Conservation (phyloP, 2,329 filamentous ascomycete genomes). For the Corynespora cassiicola region DNA sequence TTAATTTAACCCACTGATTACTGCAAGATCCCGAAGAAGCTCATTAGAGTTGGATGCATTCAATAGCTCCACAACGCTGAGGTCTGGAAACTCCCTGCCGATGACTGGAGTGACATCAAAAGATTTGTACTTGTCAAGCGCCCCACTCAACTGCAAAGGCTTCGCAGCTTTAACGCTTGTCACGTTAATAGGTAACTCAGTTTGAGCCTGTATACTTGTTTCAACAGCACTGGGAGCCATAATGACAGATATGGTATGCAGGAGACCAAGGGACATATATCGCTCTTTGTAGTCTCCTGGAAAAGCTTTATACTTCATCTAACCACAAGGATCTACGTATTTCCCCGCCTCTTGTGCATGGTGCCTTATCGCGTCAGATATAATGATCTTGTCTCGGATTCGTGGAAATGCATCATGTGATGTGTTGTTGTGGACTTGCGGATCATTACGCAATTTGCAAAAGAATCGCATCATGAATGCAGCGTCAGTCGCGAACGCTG, state of each 20-base stretch:
- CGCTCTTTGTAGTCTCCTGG: no score
- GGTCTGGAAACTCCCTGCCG: conserved; percentile 52
- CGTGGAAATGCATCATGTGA: no score
- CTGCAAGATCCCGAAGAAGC: background rate
- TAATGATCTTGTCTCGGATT: no score
- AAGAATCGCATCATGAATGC: no score
- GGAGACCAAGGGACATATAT: no score
- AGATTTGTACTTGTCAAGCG: conserved; percentile 51
- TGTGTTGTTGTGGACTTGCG: no score
- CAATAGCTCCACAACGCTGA: conserved; percentile 39
- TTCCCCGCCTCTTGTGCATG: no score
- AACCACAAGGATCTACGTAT: no score
- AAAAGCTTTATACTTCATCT: no score
- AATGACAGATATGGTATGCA: background rate
- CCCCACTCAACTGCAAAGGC: conserved; percentile 46
- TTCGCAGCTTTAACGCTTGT: background rate
- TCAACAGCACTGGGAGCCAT: conserved; percentile 2
- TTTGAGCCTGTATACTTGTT: background rate
- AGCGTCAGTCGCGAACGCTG: no score
- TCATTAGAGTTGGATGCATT: conserved; percentile 17
- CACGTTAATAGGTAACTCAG: background rate
- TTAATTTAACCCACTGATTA: background rate
- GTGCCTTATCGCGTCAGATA: no score
- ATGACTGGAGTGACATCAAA: conserved; percentile 58
- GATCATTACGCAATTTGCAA: no score